Percentiles rank a stretch among this genome's conserved stretches.
These are phyloP conservation scores for Blastobotrys chiropterorum DNA, from an alignment of 805 yeast genomes.

Conservation along the genomic window DNA sequence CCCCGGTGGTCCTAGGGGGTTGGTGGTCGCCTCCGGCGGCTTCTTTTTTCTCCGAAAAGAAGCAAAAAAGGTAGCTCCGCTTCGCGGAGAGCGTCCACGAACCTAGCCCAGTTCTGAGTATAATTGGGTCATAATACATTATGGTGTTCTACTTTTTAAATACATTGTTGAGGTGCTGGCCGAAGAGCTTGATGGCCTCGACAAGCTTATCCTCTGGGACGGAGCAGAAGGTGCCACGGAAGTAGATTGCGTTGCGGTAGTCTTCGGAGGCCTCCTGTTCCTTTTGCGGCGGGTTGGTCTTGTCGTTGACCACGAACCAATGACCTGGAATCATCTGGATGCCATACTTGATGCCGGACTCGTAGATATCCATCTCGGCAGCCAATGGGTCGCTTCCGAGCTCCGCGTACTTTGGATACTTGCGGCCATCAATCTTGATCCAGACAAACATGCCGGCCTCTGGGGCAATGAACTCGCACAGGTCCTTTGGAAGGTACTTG, in stretches of 20 bases:
- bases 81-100: too few relatives aligned
- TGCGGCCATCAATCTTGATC: conserved; percentile 45
- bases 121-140: too few relatives aligned
- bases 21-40: too few relatives aligned
- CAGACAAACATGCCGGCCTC: conserved; percentile 52
- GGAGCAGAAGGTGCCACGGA: conserved; percentile 40
- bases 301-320: conserved; percentile 32
- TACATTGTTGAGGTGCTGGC: conserved; percentile 26
- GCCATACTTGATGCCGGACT: conserved; percentile 28
- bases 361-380: conserved; percentile 32
- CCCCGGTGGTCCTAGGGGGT: too few relatives aligned
- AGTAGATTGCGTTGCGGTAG: conserved; percentile 28
- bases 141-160: too few relatives aligned
- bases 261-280: conserved; percentile 25
- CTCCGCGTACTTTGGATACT: conserved; percentile 41
- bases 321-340: conserved; percentile 36
- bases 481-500: conserved; percentile 46
- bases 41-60: too few relatives aligned
- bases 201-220: conserved; percentile 31
- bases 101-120: too few relatives aligned
- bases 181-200: conserved; percentile 31
- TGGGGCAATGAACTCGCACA: conserved; percentile 35
- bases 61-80: too few relatives aligned
- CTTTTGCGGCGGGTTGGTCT: conserved; percentile 31
- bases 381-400: conserved; percentile 22